Evolutionary conservation across 2,329 filamentous ascomycete genomes (phyloP), one percentile per base, ranked within the genome.

Genomic region (Davidsoniella australis): DNA sequence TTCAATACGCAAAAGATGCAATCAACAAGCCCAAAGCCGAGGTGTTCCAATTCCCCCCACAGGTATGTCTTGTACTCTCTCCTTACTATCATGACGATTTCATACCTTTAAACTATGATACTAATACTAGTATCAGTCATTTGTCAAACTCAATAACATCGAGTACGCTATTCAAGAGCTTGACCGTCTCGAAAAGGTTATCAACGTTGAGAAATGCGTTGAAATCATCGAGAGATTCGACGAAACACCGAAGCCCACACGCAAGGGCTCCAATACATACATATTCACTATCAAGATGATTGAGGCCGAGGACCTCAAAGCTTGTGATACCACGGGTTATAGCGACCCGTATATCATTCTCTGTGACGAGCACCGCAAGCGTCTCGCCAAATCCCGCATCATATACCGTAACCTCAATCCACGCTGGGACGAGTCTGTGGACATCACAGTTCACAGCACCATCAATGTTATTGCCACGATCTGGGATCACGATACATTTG

Each of bases 241-340:
- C 23, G 85, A 85, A 7, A 80, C 84, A 1, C 71, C 76, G 48
- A 78, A 78, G 59, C 71, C 75, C 50, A 68, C 71, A 54, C 61
- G 66, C 50, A 78, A 78, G 57, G 82, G 78, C 58, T 77, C 81
- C 40, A 83, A 78, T 54, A 95, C 93, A 61, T 96, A 94, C 61
- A 88, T 95, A 49, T 98, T 98, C 65, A 96, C 91, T 0, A 88
- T 98, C 66, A 98, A 98, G 67, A 88, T 98, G 52, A 88, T 98
- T 23, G 91, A 98, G 64, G 91, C 85, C 7, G 91, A 98, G 65
- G 91, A 98, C 58, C 71, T 98, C 57, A 96, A 96, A 65, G 86
- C 91, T n/a, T 96, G 91, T 61, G 91, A 98, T 63, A 80, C 94
- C 57, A 93, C 85, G 58, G 91, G 91, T 36, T 78, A 82, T 55